Percentiles rank a stretch among this genome's conserved stretches.
Evolutionary conservation across 176 grass and related monocot genomes (phyloP).

Genomic region (Aegilops speltoides): DNA sequence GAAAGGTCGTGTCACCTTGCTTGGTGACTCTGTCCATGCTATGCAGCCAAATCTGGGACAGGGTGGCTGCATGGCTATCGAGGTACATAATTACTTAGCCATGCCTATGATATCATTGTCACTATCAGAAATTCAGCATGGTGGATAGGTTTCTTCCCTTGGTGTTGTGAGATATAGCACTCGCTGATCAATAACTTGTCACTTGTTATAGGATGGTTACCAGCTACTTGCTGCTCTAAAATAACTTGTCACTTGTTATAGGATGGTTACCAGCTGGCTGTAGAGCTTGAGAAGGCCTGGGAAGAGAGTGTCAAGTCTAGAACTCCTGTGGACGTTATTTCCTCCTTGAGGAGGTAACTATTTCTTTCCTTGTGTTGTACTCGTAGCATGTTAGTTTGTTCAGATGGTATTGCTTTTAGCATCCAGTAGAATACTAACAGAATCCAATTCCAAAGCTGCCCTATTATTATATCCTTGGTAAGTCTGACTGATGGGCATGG

Average conservation of each 20-base stretch:
- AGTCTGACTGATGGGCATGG: background rate
- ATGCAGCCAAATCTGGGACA: constrained; percentile 99
- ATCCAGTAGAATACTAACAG: background rate
- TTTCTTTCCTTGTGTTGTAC: constrained; percentile 6
- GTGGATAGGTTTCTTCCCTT: background rate
- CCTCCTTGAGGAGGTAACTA: constrained; percentile 81
- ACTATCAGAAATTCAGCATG: background rate
- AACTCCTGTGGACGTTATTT: constrained; percentile 66
- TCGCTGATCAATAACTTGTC: constrained; percentile 1
- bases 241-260: constrained; percentile 30
- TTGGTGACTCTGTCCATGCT: constrained; percentile 97
- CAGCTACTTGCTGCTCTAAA: constrained; percentile 37
- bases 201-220: constrained; percentile 77
- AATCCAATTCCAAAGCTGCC: background rate
- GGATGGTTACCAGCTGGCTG: constrained; percentile 97
- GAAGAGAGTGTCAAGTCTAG: constrained; percentile 63
- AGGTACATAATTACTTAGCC: constrained; percentile 53
- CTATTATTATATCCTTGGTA: constrained; percentile 9
- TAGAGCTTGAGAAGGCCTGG: constrained; percentile 93
- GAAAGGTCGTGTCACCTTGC: constrained; percentile 93
- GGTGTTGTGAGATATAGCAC: constrained; percentile 3
- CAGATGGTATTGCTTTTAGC: background rate
- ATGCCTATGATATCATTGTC: background rate
- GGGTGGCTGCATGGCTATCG: constrained; percentile 99
- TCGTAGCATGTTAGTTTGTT: background rate